Percentiles rank a stretch among this genome's conserved stretches.
Evolutionary conservation across 306 rosid species (phyloP).

Genomic region (Ormosia semicastrata): DNA sequence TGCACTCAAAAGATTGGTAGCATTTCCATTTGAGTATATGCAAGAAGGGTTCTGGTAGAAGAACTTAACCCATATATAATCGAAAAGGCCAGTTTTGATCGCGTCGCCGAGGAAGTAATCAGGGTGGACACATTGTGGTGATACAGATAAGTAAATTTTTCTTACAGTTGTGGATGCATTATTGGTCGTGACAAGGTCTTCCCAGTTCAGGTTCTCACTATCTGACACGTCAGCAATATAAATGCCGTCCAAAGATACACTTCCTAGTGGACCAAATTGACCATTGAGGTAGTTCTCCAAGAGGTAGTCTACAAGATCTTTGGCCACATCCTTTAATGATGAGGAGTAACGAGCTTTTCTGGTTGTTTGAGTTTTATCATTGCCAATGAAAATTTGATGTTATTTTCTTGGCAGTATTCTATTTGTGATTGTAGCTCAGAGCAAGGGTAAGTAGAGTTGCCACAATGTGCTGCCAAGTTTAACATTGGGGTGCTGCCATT

Average conservation of each 20-base stretch:
- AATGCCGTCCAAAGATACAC: conserved; percentile 43
- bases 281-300: conserved; percentile 47
- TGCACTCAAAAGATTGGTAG: neutral
- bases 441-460: neutral
- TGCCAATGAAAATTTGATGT: neutral
- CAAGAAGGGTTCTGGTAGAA: conserved; percentile 44
- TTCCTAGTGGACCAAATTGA: conserved; percentile 26
- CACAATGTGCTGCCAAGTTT: neutral
- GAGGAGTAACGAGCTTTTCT: neutral
- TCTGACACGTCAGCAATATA: conserved; percentile 29
- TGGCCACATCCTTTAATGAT: neutral
- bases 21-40: neutral
- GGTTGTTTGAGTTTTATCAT: too few relatives aligned
- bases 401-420: neutral
- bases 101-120: conserved; percentile 22
- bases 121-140: conserved; percentile 42
- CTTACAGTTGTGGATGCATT: neutral
- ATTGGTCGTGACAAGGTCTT: conserved; percentile 30
- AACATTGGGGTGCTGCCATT: neutral
- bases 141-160: conserved; percentile 31
- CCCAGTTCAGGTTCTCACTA: conserved; percentile 21
- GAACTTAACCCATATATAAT: conserved; percentile 55
- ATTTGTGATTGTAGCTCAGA: neutral
- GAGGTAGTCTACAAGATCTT: conserved; percentile 24
- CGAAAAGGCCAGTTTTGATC: conserved; percentile 39